These are phyloP conservation scores for Benincasa hispida DNA, from an alignment of 306 rosid species.

Conservation along the genomic window DNA sequence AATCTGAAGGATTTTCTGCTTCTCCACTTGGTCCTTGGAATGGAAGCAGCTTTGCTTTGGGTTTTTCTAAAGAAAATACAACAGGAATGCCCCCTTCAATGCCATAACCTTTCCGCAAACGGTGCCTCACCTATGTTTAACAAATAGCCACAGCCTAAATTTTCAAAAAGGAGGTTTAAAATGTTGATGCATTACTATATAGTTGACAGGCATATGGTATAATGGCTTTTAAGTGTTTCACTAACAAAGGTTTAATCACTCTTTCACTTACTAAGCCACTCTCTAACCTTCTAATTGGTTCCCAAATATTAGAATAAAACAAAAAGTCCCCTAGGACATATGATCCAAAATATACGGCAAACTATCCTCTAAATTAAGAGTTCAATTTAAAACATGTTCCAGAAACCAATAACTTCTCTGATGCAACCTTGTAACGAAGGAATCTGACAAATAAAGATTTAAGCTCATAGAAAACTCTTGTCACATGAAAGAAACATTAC, in stretches of 20 bases:
- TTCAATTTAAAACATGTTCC: background rate
- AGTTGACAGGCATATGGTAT: background rate
- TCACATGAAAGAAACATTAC: slow-evolving; percentile 30
- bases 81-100: slow-evolving; percentile 87
- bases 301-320: background rate
- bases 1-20: slow-evolving; percentile 84
- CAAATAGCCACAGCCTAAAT: slow-evolving; percentile 7
- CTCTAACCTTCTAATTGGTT: background rate
- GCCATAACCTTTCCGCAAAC: slow-evolving; percentile 66
- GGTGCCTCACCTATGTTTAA: slow-evolving; percentile 61
- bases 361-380: background rate
- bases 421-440: background rate
- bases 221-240: background rate
- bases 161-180: background rate
- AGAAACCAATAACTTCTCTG: background rate
- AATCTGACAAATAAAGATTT: background rate
- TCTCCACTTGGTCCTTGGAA: slow-evolving; percentile 75
- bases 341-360: background rate
- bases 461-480: background rate
- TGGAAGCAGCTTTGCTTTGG: slow-evolving; percentile 89
- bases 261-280: background rate
- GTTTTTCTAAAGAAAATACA: slow-evolving; percentile 88
- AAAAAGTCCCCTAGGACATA: background rate
- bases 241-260: background rate
- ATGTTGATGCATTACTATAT: background rate